Base-by-base conservation (phyloP, 345 rosid species). In the Eucalyptus shirleyi region DNA sequence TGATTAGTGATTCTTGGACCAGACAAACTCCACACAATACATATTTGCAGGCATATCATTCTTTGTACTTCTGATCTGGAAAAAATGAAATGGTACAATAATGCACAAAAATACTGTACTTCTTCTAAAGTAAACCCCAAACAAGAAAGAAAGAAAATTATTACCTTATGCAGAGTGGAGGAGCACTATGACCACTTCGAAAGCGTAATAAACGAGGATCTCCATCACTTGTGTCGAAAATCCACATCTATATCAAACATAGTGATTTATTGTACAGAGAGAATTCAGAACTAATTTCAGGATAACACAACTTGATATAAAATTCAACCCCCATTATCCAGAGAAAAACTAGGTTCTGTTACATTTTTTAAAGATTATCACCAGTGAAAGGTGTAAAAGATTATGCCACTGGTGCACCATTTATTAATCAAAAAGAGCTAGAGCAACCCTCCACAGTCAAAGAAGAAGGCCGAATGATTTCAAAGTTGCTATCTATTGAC, bases 161-260 rank as follows among this genome's bases (percentile, higher is more conserved):
- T 88, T 92, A 96, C 99, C 97, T 98, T 94, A 98, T 95, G 93
- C 98, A 98, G 87, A 93, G 93, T 50, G 99, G 99, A 90, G 99
- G 98, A 90, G 99, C 99, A 95, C 99, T 96, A 81, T 98, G 99
- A 90, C 99, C 99, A 92, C 97, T 96, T 32, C 98, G 99, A 92
- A 98, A 98, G 88, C 99, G 98, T 90, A 98, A 91, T 82, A 98
- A 93, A 86, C 98, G 98, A 94, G 99, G 98, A 93, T 95, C 99
- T 50, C 97, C 98, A 92, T 98, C 98, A 94, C 93, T 97, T 89
- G 96, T 94, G 94, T 96, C 99, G 89, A 98, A 98, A 92, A 98
- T 95, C 99, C 99, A 98, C 96, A 98, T 96, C 99, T 98, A 90
- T 40, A 89, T 51, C 14, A 89, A 69, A 87, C 21, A 28, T 19